Evolutionary conservation across 176 grass and related monocot species (phyloP).

Genomic region (Juncus effusus): DNA sequence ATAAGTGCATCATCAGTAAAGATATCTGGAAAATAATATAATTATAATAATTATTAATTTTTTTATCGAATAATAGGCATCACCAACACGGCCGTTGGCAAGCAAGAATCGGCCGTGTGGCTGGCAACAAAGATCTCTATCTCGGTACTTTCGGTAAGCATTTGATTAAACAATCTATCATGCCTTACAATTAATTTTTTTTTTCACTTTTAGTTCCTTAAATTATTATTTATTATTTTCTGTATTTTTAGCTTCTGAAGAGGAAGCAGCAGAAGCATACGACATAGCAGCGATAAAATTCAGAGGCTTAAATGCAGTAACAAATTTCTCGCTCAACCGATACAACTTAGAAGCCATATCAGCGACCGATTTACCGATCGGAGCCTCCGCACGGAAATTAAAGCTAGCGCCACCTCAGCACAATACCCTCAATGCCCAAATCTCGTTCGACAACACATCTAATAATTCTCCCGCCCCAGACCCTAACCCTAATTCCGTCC

Average conservation of each 20-base stretch:
- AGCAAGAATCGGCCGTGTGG: constrained; percentile 92
- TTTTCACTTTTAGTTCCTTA: background rate
- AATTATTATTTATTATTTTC: background rate
- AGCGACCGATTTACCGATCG: constrained; percentile 55
- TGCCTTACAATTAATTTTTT: background rate
- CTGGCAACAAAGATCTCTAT: constrained; percentile 97
- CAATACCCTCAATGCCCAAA: constrained; percentile 21
- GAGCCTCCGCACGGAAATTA: constrained; percentile 23
- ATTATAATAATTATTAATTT: background rate
- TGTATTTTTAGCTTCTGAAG: constrained; percentile 53
- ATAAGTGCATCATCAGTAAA: too few relatives aligned
- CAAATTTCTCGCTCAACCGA: constrained; percentile 74
- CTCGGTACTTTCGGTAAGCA: constrained; percentile 82
- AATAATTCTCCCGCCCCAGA: constrained; percentile 5
- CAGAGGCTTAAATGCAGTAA: constrained; percentile 73
- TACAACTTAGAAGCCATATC: constrained; percentile 79
- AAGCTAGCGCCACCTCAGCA: constrained; percentile 20
- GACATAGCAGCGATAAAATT: constrained; percentile 91
- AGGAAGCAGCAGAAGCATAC: constrained; percentile 92
- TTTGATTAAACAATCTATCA: background rate
- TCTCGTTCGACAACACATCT: constrained; percentile 16
- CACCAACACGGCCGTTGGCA: constrained; percentile 97
- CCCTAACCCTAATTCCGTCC: constrained; percentile 33
- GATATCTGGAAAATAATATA: too few relatives aligned
- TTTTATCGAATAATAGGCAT: constrained; percentile 46